These are phyloP conservation scores for Nakazawaea holstii DNA, from an alignment of 805 yeast species.

Conservation along the genomic window DNA sequence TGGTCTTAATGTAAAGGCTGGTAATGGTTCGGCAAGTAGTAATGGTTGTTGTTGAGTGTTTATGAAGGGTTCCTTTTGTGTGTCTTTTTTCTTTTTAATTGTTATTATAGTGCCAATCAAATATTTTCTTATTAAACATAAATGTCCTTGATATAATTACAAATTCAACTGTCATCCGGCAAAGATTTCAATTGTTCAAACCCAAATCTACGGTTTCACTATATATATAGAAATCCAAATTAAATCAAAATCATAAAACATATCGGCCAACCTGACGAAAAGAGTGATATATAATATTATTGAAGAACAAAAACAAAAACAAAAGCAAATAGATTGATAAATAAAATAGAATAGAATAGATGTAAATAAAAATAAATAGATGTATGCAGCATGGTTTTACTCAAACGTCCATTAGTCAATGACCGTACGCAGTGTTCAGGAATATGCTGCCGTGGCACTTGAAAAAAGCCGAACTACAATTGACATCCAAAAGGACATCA, in stretches of 20 bases:
- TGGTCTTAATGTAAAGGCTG: constrained; percentile 36
- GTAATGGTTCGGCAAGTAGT: constrained; percentile 19
- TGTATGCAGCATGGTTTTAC: constrained; percentile 99
- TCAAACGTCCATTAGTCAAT: constrained; percentile 93
- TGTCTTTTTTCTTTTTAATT: neutral
- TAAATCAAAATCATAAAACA: too few species aligned
- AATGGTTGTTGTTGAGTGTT: constrained; percentile 32
- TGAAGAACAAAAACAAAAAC: too few species aligned
- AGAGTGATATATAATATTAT: too few species aligned
- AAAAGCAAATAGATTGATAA: too few species aligned
- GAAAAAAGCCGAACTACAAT: constrained; percentile 62
- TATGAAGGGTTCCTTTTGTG: neutral
- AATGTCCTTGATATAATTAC: too few species aligned
- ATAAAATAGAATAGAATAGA: too few species aligned
- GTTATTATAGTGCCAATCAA: neutral
- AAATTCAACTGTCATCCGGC: too few species aligned
- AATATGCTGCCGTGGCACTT: constrained; percentile 89
- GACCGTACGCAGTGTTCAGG: constrained; percentile 98
- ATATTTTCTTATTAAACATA: too few species aligned
- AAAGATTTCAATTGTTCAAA: too few species aligned
- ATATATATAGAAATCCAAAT: too few species aligned
- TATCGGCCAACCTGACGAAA: too few species aligned
- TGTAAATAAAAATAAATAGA: constrained; percentile 19
- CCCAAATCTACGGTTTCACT: too few species aligned
- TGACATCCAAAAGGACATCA: constrained; percentile 27